Evolutionary conservation across 2,329 filamentous ascomycete species (phyloP).

Genomic region (Davidsoniella neocaledoniae): DNA sequence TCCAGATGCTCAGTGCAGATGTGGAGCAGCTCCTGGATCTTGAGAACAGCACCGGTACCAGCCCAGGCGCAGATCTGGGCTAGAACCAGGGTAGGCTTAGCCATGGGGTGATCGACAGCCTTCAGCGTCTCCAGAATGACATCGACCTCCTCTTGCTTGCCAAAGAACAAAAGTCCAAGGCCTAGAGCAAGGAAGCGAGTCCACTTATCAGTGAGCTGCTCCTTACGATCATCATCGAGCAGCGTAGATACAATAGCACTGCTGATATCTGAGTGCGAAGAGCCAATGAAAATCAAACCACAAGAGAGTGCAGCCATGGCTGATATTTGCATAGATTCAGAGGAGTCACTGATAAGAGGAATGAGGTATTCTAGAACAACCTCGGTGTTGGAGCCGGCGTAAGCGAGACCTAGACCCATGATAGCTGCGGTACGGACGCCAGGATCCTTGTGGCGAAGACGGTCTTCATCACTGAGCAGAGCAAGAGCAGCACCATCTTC

Average conservation of each 20-base stretch:
- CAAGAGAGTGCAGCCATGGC: constrained; percentile 88
- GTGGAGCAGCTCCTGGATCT: constrained; percentile 91
- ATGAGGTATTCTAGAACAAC: constrained; percentile 72
- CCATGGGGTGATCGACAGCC: constrained; percentile 92
- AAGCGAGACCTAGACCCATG: constrained; percentile 89
- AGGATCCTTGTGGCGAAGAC: constrained; percentile 61
- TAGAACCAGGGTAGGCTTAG: constrained; percentile 84
- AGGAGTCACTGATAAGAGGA: constrained; percentile 72
- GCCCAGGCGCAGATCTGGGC: constrained; percentile 97
- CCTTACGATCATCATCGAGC: constrained; percentile 81
- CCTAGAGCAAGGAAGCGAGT: constrained; percentile 91
- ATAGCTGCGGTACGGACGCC: constrained; percentile 70
- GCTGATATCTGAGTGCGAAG: constrained; percentile 76
- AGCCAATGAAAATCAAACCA: constrained; percentile 83
- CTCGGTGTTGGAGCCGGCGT: constrained; percentile 85
- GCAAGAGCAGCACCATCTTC: constrained; percentile 85
- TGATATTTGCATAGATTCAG: constrained; percentile 82
- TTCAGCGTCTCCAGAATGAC: constrained; percentile 94
- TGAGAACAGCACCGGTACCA: constrained; percentile 88
- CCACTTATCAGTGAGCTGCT: constrained; percentile 94
- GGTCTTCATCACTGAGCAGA: constrained; percentile 63
- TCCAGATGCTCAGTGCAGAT: constrained; percentile 97
- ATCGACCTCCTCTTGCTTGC: constrained; percentile 95
- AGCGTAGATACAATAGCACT: constrained; percentile 85
- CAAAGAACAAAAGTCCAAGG: constrained; percentile 85